phyloP scores from a whole-genome alignment of 805 yeast species.

The Lachancea quebecensis region DNA sequence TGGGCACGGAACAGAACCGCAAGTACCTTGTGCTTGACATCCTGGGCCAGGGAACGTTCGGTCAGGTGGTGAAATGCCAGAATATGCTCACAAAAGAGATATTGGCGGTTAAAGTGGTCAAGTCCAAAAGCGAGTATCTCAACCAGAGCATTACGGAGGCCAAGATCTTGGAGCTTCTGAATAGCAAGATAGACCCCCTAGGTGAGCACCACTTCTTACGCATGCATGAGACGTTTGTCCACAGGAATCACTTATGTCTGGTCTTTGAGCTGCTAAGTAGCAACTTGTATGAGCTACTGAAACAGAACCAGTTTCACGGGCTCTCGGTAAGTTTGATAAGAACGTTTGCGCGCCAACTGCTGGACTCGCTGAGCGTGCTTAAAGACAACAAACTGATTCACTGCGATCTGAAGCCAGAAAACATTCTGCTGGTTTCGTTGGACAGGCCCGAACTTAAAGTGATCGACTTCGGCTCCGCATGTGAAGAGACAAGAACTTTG shows the following conservation, averaged over 20 bases:
- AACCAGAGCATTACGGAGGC: slow-evolving; percentile 92
- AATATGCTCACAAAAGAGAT: slow-evolving; percentile 70
- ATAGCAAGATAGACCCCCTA: slow-evolving; percentile 58
- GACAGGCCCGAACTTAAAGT: slow-evolving; percentile 76
- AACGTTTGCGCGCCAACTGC: slow-evolving; percentile 68
- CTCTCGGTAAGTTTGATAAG: slow-evolving; percentile 72
- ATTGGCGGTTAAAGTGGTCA: slow-evolving; percentile 91
- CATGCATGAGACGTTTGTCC: slow-evolving; percentile 82
- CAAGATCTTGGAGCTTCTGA: slow-evolving; percentile 72
- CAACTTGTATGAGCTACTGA: slow-evolving; percentile 81
- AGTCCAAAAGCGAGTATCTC: slow-evolving; percentile 82
- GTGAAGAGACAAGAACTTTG: slow-evolving; percentile 82
- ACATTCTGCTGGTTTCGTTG: slow-evolving; percentile 70
- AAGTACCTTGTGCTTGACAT: slow-evolving; percentile 85
- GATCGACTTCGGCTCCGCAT: slow-evolving; percentile 94
- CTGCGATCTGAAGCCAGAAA: slow-evolving; percentile 96
- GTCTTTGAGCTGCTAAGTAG: slow-evolving; percentile 87
- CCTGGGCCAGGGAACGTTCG: slow-evolving; percentile 95
- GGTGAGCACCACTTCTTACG: slow-evolving; percentile 71
- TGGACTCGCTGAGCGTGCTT: slow-evolving; percentile 73
- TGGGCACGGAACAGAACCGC: slow-evolving; percentile 64
- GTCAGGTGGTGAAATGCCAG: slow-evolving; percentile 92
- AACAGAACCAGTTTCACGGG: slow-evolving; percentile 92
- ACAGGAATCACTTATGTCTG: slow-evolving; percentile 84
- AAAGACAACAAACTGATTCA: slow-evolving; percentile 84